Evolutionary conservation across 106 monocot genomes (phyloP).

Genomic region (Hemerocallis citrina): DNA sequence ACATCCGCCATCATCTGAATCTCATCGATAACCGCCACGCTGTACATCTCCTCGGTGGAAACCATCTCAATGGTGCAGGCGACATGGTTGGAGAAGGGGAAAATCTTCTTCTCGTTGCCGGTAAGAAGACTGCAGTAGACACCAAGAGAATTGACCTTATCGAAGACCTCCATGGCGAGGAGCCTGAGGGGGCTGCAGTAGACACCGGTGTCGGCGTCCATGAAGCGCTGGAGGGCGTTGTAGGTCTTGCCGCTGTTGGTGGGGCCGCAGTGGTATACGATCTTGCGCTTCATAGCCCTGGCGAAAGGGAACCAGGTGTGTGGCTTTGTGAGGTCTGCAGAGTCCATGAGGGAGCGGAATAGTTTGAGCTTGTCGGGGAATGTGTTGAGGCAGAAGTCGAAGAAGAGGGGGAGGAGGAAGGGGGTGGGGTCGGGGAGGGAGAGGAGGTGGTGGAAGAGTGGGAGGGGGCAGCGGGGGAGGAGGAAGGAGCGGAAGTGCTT

Average conservation of each 20-base stretch:
- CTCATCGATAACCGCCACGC: slow-evolving; percentile 92
- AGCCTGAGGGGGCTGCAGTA: slow-evolving; percentile 91
- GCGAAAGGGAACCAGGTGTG: slow-evolving; percentile 98
- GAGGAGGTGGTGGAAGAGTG: slow-evolving; percentile 21
- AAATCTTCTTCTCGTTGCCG: slow-evolving; percentile 77
- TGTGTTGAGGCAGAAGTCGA: slow-evolving; percentile 56
- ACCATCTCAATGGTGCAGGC: slow-evolving; percentile 96
- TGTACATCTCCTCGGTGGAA: slow-evolving; percentile 62
- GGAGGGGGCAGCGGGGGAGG: slow-evolving; percentile 17
- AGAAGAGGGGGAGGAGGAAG: slow-evolving; percentile 75
- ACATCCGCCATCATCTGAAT: slow-evolving; percentile 91
- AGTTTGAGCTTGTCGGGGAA: slow-evolving; percentile 43
- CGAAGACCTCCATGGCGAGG: slow-evolving; percentile 97
- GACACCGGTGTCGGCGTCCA: slow-evolving; percentile 61
- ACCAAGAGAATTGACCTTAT: slow-evolving; percentile 77
- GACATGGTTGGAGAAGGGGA: slow-evolving; percentile 80
- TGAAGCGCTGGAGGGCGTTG: slow-evolving; percentile 77
- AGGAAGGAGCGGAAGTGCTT: slow-evolving; percentile 50
- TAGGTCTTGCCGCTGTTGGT: slow-evolving; percentile 98
- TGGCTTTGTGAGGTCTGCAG: slow-evolving; percentile 76
- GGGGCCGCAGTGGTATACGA: slow-evolving; percentile 95
- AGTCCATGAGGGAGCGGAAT: slow-evolving; percentile 36
- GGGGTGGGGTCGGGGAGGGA: slow-evolving; percentile 25
- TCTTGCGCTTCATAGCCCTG: slow-evolving; percentile 77
- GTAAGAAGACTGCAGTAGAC: slow-evolving; percentile 87